phyloP scores from a whole-genome alignment of 768 basidiomycete species.

The Leccinum disarticulatum region DNA sequence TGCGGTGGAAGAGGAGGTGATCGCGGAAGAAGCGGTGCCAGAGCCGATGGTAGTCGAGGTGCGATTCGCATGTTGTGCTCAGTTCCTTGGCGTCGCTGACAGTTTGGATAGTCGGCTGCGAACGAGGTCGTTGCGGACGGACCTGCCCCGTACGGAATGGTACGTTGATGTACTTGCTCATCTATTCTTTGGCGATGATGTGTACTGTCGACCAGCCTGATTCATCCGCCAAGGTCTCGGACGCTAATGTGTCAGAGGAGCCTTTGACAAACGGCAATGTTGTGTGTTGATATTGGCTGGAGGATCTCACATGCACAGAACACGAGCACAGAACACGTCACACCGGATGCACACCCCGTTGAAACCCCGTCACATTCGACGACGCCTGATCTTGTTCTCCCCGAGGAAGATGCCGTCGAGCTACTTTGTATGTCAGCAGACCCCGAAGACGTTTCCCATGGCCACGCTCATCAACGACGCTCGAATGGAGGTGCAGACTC shows the following conservation, averaged over 20 bases:
- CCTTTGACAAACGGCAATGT: not conserved
- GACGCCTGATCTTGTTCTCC: constrained; percentile 19
- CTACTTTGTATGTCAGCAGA: not conserved
- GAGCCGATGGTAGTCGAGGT: constrained; percentile 12
- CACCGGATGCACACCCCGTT: not conserved
- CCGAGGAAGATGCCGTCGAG: constrained; percentile 5
- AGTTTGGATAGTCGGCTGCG: constrained; percentile 1
- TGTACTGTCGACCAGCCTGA: not conserved
- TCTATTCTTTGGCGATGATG: not conserved
- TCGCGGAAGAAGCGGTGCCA: not conserved
- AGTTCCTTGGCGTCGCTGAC: constrained; percentile 2
- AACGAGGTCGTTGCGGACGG: not conserved
- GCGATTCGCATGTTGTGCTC: not conserved
- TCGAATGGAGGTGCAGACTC: constrained; percentile 11
- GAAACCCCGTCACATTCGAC: not conserved
- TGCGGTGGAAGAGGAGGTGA: not conserved
- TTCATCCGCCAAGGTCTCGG: not conserved
- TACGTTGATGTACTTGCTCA: not conserved
- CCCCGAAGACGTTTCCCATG: not conserved
- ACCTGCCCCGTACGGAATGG: not conserved
- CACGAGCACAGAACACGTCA: constrained; percentile 24
- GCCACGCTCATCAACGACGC: not conserved
- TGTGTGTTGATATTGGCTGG: not conserved
- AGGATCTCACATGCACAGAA: constrained; percentile 3
- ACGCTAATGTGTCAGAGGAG: not conserved